Conservation (phyloP, 345 rosid genomes). For the Cochlearia excelsa region DNA sequence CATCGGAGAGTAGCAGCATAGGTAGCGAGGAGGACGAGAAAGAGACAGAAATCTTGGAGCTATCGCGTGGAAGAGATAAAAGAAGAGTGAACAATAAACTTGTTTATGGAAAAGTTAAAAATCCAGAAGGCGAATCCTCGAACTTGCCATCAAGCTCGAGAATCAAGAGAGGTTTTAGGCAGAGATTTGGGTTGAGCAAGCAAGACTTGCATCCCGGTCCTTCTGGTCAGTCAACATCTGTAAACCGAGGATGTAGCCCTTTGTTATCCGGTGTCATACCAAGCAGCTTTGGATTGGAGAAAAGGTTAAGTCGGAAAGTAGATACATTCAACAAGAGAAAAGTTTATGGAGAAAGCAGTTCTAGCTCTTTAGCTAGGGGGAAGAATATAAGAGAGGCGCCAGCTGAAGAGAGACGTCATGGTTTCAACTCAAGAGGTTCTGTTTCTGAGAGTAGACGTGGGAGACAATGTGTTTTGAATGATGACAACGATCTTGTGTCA, state of each 20-base stretch:
- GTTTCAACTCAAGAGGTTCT: conserved; percentile 46
- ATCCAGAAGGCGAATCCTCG: conserved; percentile 49
- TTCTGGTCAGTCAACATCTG: conserved; percentile 40
- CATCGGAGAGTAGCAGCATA: conserved; percentile 56
- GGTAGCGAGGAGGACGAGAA: conserved; percentile 55
- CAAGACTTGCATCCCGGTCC: conserved; percentile 46
- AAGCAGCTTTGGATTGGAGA: conserved; percentile 50
- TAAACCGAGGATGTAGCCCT: conserved; percentile 48
- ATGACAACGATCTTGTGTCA: conserved; percentile 42
- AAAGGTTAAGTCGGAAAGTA: conserved; percentile 43
- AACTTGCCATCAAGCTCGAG: conserved; percentile 46
- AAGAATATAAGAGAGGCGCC: conserved; percentile 51
- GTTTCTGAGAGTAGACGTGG: conserved; percentile 56
- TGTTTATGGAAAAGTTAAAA: conserved; percentile 30
- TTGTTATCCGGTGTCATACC: conserved; percentile 47
- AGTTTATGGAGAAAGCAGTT: conserved; percentile 65
- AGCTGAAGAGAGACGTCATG: conserved; percentile 40
- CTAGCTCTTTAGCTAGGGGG: conserved; percentile 63
- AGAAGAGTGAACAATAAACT: conserved; percentile 39
- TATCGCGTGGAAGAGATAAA: conserved; percentile 44
- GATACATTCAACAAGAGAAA: conserved; percentile 47
- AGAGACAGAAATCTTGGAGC: conserved; percentile 41
- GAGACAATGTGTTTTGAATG: conserved; percentile 44
- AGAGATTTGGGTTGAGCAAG: conserved; percentile 45
- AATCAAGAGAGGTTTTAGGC: conserved; percentile 44